These are phyloP conservation scores for Neoascochyta sp. DNA, from an alignment of 2,329 filamentous ascomycete genomes.

Conservation along the genomic window DNA sequence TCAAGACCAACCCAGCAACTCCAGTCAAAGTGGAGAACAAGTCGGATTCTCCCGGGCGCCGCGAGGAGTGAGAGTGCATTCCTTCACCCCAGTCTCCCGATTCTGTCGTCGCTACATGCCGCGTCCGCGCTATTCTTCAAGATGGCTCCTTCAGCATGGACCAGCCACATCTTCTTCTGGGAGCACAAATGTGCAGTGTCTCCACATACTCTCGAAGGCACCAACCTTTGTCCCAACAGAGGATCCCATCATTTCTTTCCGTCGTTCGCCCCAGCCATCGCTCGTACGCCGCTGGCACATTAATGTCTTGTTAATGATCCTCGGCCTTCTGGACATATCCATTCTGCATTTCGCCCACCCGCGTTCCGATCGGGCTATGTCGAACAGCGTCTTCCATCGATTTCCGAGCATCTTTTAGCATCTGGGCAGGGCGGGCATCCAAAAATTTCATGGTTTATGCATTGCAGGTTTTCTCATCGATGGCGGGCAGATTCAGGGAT, in stretches of 20 bases:
- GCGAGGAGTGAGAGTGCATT: constrained; percentile 23
- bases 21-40: constrained; percentile 30
- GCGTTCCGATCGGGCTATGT: constrained; percentile 9
- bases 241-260: constrained; percentile 15
- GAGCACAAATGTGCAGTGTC: constrained; percentile 11
- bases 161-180: constrained; percentile 16
- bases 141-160: constrained; percentile 26
- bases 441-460: constrained; percentile 21
- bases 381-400: constrained; percentile 18
- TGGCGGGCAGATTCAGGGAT: constrained; percentile 20
- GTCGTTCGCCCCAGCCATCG: constrained; percentile 6
- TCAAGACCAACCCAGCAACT: constrained; percentile 34
- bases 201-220: constrained; percentile 9
- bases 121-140: constrained; percentile 30
- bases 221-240: constrained; percentile 1
- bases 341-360: constrained; percentile 13
- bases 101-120: constrained; percentile 12
- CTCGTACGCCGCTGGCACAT: constrained; percentile 12
- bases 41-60: constrained; percentile 22
- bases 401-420: constrained; percentile 28
- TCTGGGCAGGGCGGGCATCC: constrained; percentile 13
- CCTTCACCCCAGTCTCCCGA: constrained; percentile 2
- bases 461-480: constrained; percentile 25
- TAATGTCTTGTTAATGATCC: constrained; percentile 19
- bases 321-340: constrained; percentile 18